Conservation (phyloP, 805 yeast genomes). For the Priceomyces melissophilus region DNA sequence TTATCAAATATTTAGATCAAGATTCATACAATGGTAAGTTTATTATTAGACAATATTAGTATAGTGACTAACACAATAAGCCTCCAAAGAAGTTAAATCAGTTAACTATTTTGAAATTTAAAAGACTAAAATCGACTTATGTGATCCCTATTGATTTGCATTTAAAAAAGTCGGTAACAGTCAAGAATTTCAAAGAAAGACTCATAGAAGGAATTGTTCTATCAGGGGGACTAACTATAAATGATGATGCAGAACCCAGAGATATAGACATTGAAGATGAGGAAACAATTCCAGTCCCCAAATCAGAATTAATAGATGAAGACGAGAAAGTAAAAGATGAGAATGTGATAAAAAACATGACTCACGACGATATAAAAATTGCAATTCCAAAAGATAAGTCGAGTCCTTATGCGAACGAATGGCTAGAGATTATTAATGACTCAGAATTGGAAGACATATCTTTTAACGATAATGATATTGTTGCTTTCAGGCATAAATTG, state of each 20-base stretch:
- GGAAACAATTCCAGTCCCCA: slow-evolving; percentile 33
- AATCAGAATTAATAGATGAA: slow-evolving; percentile 30
- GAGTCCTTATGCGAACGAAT: slow-evolving; percentile 30
- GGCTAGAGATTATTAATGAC: slow-evolving; percentile 31
- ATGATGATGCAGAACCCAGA: slow-evolving; percentile 20
- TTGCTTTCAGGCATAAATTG: slow-evolving; percentile 38
- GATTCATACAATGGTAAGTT: slow-evolving; percentile 2
- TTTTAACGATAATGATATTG: slow-evolving; percentile 37
- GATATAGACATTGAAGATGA: slow-evolving; percentile 15
- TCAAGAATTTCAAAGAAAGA: slow-evolving; percentile 15
- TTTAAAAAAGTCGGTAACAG: slow-evolving; percentile 14
- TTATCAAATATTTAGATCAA: background rate
- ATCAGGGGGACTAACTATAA: slow-evolving; percentile 46
- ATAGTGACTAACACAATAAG: slow-evolving; percentile 11
- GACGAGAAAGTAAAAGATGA: slow-evolving; percentile 3
- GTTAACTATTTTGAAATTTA: slow-evolving; percentile 34
- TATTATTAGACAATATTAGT: background rate
- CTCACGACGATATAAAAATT: slow-evolving; percentile 25
- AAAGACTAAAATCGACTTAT: slow-evolving; percentile 29
- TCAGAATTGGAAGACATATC: slow-evolving; percentile 23
- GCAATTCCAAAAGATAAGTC: slow-evolving; percentile 42
- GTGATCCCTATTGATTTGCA: slow-evolving; percentile 22
- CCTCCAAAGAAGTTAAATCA: slow-evolving; percentile 19
- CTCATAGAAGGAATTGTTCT: slow-evolving; percentile 39
- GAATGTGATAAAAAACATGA: slow-evolving; percentile 7